These are phyloP conservation scores for Fusarium burgessii DNA, from an alignment of 2,329 filamentous ascomycete genomes.

Conservation along the genomic window DNA sequence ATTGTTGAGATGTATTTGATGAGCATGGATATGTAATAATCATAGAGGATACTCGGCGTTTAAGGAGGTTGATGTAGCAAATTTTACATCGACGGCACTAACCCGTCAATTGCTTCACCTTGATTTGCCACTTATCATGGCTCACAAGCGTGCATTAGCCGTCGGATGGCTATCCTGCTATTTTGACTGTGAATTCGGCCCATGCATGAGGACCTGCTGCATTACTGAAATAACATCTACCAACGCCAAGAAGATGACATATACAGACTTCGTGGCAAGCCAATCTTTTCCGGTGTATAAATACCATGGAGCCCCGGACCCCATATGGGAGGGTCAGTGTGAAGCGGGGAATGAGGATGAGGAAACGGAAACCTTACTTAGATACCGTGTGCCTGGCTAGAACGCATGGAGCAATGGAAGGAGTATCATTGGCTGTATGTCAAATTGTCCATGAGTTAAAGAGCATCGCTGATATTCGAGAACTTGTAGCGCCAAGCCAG, in stretches of 20 bases:
- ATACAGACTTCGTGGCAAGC: neutral
- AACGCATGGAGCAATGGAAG: slow-evolving; percentile 26
- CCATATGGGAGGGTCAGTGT: slow-evolving; percentile 11
- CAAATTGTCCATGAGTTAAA: neutral
- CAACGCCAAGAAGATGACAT: slow-evolving; percentile 1
- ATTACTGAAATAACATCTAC: neutral
- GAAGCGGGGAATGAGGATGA: slow-evolving; percentile 38
- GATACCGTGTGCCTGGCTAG: slow-evolving; percentile 19
- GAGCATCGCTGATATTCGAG: neutral
- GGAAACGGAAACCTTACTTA: slow-evolving; percentile 36
- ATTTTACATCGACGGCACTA: slow-evolving; percentile 18
- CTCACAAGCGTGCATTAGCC: neutral
- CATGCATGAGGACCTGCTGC: no score
- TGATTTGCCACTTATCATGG: neutral
- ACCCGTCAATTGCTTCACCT: slow-evolving; percentile 2
- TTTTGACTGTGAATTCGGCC: no score
- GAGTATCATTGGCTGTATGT: neutral
- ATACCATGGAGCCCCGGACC: slow-evolving; percentile 14
- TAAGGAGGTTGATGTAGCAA: slow-evolving; percentile 34
- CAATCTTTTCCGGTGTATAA: slow-evolving; percentile 4
- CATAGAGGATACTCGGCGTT: slow-evolving; percentile 41
- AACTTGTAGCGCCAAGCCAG: neutral
- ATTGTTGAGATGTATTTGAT: slow-evolving; percentile 91
- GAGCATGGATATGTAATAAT: slow-evolving; percentile 78
- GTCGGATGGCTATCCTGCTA: neutral